Evolutionary conservation across 2,329 filamentous ascomycete genomes (phyloP), one percentile per base, ranked within the genome.

Genomic region (Fusarium redolens): DNA sequence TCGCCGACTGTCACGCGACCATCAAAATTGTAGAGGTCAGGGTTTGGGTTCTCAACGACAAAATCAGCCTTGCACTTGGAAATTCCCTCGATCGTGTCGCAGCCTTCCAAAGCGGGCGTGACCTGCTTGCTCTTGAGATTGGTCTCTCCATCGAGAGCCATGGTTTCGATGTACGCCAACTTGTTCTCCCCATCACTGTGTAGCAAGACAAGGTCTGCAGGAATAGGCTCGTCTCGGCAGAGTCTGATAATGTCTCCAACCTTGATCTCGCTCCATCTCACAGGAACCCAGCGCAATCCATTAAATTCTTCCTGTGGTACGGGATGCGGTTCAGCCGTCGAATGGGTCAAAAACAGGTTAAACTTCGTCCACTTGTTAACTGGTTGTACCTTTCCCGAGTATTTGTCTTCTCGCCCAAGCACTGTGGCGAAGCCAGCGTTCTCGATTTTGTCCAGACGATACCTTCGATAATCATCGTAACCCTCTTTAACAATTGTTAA

Each of bases 401-500:
- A 79, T 31, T 77, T 79, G 40, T 85, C 79, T 59, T 82, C 75
- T 15, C 78, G 77, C n/a, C 82, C 82, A 28, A 89, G 78, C 5
- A 87, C 83, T 4, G 83, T 87, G 2, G 84, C 84, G 14, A 83
- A 81, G 54, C 85, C 83, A 7, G 87, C 86, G 78, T 97, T 97
- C 81, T 97, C 94, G 28, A 93, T 89, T 77, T 92, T 94, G 78
- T 97, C 94, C 51, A 97, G 85, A 20, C 92, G 88, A 81, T 96
- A 93, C 68, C 94, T 87, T 75, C 93, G 90, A 77, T 92, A 91
- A 80, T 97, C 94, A 79, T 97, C 94, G 75, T 94, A 96, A 0
- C 94, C 94, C 83, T 97, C 94, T 79, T 97, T 97, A 33, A 87
- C 87, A 76, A 97, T 93, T 0, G 94, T 96, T 65, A 97, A 86